Evolutionary conservation across 2,329 filamentous ascomycete genomes (phyloP).

Genomic region (Sclerotinia borealis): DNA sequence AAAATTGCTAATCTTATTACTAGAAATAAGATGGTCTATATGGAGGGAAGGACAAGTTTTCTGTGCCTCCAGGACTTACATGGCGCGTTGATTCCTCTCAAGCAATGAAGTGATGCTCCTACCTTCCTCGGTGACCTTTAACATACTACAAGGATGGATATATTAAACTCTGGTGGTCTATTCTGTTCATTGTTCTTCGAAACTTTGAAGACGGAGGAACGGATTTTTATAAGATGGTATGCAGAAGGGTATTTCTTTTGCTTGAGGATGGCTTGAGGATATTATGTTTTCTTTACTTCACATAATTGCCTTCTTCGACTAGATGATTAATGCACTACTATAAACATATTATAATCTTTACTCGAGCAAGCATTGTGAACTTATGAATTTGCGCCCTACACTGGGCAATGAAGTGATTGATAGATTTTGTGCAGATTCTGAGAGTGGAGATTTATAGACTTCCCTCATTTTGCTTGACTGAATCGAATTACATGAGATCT

Average conservation of each 20-base stretch:
- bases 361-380: background rate
- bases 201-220: background rate
- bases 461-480: no score
- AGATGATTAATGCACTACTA: background rate
- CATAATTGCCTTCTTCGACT: background rate
- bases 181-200: background rate
- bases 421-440: no score
- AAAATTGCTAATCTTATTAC: background rate
- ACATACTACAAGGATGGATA: no score
- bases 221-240: no score
- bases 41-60: background rate
- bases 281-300: background rate
- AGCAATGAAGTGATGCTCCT: background rate
- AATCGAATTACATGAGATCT: no score
- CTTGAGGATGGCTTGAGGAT: rapidly evolving
- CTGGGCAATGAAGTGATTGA: no score
- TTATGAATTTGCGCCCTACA: no score
- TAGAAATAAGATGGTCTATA: background rate
- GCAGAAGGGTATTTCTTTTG: background rate
- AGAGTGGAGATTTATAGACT: no score
- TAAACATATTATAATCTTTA: background rate
- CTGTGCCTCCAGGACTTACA: background rate
- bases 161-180: background rate
- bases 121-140: background rate
- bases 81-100: no score